phyloP scores from a whole-genome alignment of 2,329 filamentous ascomycete genomes.

The Sphaerulina populicola region DNA sequence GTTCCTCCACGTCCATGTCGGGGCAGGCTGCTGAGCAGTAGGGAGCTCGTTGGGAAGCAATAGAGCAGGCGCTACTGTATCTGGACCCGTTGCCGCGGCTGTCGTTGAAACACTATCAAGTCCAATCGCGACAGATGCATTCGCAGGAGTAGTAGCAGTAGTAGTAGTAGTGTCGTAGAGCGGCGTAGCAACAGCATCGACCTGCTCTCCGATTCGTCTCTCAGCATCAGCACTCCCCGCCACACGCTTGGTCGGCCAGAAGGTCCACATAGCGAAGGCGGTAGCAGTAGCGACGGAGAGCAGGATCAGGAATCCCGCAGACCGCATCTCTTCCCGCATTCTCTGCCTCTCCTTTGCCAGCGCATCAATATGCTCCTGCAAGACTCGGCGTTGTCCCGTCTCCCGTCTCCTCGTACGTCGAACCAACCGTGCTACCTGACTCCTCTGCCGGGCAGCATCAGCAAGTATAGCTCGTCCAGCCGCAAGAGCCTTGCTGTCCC shows the following conservation, averaged over 20 bases:
- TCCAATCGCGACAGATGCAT: too few species aligned
- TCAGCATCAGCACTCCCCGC: slow-evolving; percentile 21
- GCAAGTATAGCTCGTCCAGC: slow-evolving; percentile 19
- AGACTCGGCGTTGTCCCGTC: background rate
- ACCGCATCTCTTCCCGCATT: slow-evolving; percentile 18
- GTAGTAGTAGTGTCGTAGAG: too few species aligned
- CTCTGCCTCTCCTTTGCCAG: slow-evolving; percentile 16
- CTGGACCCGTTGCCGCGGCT: too few species aligned
- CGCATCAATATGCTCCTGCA: slow-evolving; percentile 8
- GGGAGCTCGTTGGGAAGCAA: too few species aligned
- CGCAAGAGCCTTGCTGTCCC: slow-evolving; percentile 19
- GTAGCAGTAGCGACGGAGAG: slow-evolving; percentile 19
- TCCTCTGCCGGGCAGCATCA: slow-evolving; percentile 14
- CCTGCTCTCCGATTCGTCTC: slow-evolving; percentile 20
- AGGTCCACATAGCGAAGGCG: slow-evolving; percentile 22
- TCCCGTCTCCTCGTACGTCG: slow-evolving; percentile 13
- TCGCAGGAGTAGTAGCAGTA: too few species aligned
- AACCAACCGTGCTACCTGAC: slow-evolving; percentile 10
- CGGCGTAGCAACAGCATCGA: slow-evolving; percentile 13
- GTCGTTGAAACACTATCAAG: too few species aligned
- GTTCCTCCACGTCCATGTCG: slow-evolving; percentile 9
- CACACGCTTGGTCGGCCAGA: slow-evolving; percentile 19
- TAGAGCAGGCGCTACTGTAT: too few species aligned
- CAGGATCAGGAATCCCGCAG: slow-evolving; percentile 19
- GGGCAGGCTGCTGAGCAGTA: too few species aligned